Evolutionary conservation across 2,329 filamentous ascomycete species (phyloP), one percentile per base, ranked within the genome.

Genomic region (Diaporthe citriasiana): DNA sequence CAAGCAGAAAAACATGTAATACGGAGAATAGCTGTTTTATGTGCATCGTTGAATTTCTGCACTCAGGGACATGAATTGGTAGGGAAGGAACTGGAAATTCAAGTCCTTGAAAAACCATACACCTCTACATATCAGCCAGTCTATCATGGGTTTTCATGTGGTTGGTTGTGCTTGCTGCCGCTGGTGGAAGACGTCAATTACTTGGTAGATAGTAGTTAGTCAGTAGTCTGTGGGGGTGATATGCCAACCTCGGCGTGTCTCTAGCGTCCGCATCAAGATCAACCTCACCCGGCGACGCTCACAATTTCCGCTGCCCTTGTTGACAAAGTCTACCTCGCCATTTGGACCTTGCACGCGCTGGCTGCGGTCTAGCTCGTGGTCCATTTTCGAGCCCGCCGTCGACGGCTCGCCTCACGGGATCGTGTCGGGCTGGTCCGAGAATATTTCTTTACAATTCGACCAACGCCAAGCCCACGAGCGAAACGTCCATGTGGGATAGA

Each of bases 221-320:
- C 1, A 2, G 10, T 10, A 42, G 4, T 45, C 22, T 30, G 40
- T 22, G 59, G 40, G 40, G 27, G 27, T 45, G 59, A 63, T 45
- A n/a, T 30, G 17, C 38, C n/a, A 60, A 42, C 57, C 38, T 60
- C 57, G 57, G 57, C 35, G 59, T 45, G 59, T 47, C 17, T 22
- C 59, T 47, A 47, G 59, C 40, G 10, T 22, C 45, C 60, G 35
- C 35, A 42, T 35, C 42, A 15, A 38, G 22, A 25, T 17, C 42
- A 50, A 35, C 42, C 42, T 51, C 42, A 35, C 30, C 9, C 51
- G 51, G 33, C 30, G 60, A 38, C 42, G 30, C 30, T 51, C 60
- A 66, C 45, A 66, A 66, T 66, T 42, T 42, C 60, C 30, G 60
- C 42, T n/a, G 27, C 45, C 60, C 6, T 3, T 25, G 25, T 35